A percentile compares a stretch with the other conserved stretches of the same genome.
phyloP scores from a whole-genome alignment of 345 rosid species.

The Trapa bicornis region DNA sequence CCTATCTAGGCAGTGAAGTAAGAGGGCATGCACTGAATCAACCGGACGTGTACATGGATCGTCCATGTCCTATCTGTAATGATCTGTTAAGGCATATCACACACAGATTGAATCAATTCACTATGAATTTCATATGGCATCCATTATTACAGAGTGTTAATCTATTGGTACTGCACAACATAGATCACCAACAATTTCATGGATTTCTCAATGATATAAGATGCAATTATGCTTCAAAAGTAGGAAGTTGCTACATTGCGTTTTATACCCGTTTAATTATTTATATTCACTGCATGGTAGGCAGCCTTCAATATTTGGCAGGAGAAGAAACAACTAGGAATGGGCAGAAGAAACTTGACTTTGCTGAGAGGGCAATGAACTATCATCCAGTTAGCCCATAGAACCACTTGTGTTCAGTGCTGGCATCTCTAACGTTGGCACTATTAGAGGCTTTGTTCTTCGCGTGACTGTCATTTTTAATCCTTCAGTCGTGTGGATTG shows the following conservation, averaged over 20 bases:
- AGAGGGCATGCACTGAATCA: neutral
- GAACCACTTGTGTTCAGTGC: slow-evolving; percentile 20
- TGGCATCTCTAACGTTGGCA: slow-evolving; percentile 30
- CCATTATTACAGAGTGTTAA: no score
- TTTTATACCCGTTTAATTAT: neutral
- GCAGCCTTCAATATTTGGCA: neutral
- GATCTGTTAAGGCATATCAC: no score
- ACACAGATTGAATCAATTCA: no score
- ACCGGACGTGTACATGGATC: neutral
- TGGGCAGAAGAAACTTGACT: slow-evolving; percentile 45
- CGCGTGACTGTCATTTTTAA: slow-evolving; percentile 51
- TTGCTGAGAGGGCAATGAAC: slow-evolving; percentile 16
- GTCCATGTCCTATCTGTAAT: neutral
- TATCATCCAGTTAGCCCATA: slow-evolving; percentile 9
- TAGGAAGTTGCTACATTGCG: neutral
- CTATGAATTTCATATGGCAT: no score
- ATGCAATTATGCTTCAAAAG: neutral
- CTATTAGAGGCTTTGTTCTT: slow-evolving; percentile 41
- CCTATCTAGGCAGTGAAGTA: slow-evolving; percentile 6
- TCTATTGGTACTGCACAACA: no score
- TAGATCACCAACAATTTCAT: neutral
- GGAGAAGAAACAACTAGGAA: neutral
- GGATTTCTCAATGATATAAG: neutral
- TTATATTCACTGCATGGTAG: neutral
- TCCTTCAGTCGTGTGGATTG: slow-evolving; percentile 87